A percentile compares a stretch with the other conserved stretches of the same genome.
These are phyloP conservation scores for Primulina huaijiensis DNA, from an alignment of 257 asterid species.

Conservation along the genomic window DNA sequence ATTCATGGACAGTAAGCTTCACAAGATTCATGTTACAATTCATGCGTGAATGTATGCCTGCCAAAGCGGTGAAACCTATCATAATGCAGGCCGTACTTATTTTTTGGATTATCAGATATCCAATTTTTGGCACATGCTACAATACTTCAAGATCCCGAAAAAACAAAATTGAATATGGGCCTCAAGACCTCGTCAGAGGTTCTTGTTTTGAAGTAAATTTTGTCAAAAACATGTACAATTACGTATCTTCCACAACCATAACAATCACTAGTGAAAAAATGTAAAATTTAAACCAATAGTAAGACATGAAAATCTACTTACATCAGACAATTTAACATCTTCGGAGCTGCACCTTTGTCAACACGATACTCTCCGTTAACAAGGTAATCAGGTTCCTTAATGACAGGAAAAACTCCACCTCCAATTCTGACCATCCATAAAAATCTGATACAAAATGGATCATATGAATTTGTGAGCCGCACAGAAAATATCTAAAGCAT, in stretches of 20 bases:
- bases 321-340: constrained; percentile 98
- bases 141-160: background rate
- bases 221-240: background rate
- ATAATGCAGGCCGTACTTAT: background rate
- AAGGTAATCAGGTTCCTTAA: constrained; percentile 98
- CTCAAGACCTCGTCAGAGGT: background rate
- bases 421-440: constrained; percentile 99
- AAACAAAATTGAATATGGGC: background rate
- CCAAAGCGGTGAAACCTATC: background rate
- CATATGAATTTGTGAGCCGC: constrained; percentile 24
- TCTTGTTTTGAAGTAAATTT: background rate
- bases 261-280: background rate
- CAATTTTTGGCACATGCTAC: background rate
- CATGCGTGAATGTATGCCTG: background rate
- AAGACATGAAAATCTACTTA: constrained; percentile 42
- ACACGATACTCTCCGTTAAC: constrained; percentile 99
- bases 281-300: constrained; percentile 8
- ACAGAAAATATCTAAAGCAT: constrained; percentile 11
- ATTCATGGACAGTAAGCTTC: background rate
- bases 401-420: constrained; percentile 94
- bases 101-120: background rate
- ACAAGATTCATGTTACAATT: background rate
- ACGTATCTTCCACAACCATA: constrained; percentile 7
- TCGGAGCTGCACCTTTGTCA: constrained; percentile 96
- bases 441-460: constrained; percentile 50